A percentile compares a stretch with the other conserved stretches of the same genome.
phyloP scores from a whole-genome alignment of 768 basidiomycete genomes.

The Pholiota microspora region DNA sequence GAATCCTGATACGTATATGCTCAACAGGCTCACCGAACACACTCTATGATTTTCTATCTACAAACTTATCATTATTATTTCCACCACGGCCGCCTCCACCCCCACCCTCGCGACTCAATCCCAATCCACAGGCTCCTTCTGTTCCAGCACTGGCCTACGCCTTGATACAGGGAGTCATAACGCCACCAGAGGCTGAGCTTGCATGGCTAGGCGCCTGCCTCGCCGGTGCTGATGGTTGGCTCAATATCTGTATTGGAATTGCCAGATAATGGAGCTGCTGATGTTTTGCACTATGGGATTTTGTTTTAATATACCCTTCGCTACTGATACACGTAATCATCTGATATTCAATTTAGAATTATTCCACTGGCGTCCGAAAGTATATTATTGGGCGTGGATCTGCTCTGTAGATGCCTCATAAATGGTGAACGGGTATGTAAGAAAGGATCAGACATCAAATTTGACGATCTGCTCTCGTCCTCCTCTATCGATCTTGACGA shows the following conservation, averaged over 20 bases:
- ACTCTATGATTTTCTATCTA: constrained; percentile 63
- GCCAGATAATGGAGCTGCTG: constrained; percentile 21
- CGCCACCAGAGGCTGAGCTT: constrained; percentile 86
- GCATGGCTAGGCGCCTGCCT: constrained; percentile 94
- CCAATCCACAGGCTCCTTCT: constrained; percentile 32
- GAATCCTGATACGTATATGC: constrained; percentile 3
- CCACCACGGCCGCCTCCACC: constrained; percentile 47
- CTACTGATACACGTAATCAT: constrained; percentile 6
- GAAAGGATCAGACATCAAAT: constrained; percentile 50
- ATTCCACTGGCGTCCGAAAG: no score
- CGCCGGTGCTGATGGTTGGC: constrained; percentile 94
- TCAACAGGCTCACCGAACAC: constrained; percentile 67
- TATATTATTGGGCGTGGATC: no score
- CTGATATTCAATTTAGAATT: not conserved
- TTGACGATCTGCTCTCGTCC: constrained; percentile 73
- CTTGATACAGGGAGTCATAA: constrained; percentile 79
- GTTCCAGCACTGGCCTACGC: constrained; percentile 65
- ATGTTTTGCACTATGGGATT: constrained; percentile 1
- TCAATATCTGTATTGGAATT: constrained; percentile 82
- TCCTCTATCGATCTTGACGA: constrained; percentile 75
- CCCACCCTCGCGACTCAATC: constrained; percentile 39
- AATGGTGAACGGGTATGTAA: not conserved
- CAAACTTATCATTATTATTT: constrained; percentile 80
- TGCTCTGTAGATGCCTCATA: no score
- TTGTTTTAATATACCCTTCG: constrained; percentile 13